Evolutionary conservation across 805 yeast genomes (phyloP), one percentile per base, ranked within the genome.

Genomic region (Candida xyloterini): DNA sequence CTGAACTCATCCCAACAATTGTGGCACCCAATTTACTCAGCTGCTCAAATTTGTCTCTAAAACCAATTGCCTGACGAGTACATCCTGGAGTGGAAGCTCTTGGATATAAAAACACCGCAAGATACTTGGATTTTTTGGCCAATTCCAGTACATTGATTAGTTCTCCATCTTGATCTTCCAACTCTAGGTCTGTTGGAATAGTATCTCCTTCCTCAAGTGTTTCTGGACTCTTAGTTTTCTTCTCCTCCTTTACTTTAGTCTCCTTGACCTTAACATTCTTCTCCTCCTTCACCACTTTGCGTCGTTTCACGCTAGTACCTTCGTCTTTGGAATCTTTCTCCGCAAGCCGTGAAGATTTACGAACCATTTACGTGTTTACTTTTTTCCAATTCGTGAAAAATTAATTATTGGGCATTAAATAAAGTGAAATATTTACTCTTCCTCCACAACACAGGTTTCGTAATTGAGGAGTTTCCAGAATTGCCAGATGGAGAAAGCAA

Each of bases 61-160:
- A 93, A 0, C 96, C 96, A 59, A 84, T 76, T 2, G 90, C 97
- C 65, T 91, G 99, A 52, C 88, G 76, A 1, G 99, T 91, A 63
- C 99, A 93, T 3, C 99, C 99, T 1, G 96, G 96, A 0, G 98
- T 91, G 18, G 84, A 79, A 0, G 98, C 98, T 56, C 74, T 82
- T 38, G 98, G 98, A 58, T 90, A 91, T 14, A 95, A 84, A 62
- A 81, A 78, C 18, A 78, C 66, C 15, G 80, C 67, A 21, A 80
- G 70, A 10, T 78, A 63, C 14, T 67, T 62, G 26, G 74, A 43
- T 6, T 50, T 35, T 9, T 51, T 50, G 0, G 65, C 60, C 14
- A 56, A 40, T 18, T 58, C 47, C 10, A 35, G 35, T 11, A 64
- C 41, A 23, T 59, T 46, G 27, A 65, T 49, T 3, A 39, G 31